phyloP scores from a whole-genome alignment of 192 early-diverging fungal genomes.

The Linnemannia exigua region DNA sequence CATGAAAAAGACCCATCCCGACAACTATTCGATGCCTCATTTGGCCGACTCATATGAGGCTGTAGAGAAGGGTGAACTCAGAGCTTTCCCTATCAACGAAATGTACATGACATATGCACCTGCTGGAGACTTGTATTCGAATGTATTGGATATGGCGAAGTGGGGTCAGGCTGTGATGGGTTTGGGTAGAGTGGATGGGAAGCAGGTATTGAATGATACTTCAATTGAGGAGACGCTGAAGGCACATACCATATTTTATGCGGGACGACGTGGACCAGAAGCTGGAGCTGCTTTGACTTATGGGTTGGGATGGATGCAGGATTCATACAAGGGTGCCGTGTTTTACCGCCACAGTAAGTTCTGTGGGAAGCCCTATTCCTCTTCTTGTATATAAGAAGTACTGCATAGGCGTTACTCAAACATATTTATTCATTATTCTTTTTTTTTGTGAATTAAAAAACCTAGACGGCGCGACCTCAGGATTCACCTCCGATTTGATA shows the following conservation, averaged over 20 bases:
- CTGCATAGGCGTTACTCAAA: neutral
- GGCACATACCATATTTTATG: neutral
- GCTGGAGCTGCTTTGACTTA: conserved; percentile 1
- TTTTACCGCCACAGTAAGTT: conserved; percentile 10
- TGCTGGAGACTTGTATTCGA: conserved; percentile 25
- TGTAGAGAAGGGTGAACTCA: neutral
- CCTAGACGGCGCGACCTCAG: neutral
- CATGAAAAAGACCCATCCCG: conserved; percentile 11
- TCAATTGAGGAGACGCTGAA: conserved; percentile 4
- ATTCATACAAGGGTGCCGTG: conserved; percentile 16
- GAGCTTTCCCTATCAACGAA: neutral
- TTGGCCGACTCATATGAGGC: neutral
- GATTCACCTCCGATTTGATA: neutral
- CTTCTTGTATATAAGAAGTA: no score
- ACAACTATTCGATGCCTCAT: conserved; percentile 7
- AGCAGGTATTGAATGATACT: conserved; percentile 19
- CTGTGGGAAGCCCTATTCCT: neutral
- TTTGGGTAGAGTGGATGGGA: conserved; percentile 5
- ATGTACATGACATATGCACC: neutral
- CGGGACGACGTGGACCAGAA: neutral
- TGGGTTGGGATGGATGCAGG: conserved; percentile 27
- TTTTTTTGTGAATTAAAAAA: no score
- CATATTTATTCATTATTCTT: neutral
- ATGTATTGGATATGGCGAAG: conserved; percentile 15
- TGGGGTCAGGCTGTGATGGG: conserved; percentile 20